Evolutionary conservation across 169 alveolate species (phyloP).

Genomic region (Eimeria maxima): DNA sequence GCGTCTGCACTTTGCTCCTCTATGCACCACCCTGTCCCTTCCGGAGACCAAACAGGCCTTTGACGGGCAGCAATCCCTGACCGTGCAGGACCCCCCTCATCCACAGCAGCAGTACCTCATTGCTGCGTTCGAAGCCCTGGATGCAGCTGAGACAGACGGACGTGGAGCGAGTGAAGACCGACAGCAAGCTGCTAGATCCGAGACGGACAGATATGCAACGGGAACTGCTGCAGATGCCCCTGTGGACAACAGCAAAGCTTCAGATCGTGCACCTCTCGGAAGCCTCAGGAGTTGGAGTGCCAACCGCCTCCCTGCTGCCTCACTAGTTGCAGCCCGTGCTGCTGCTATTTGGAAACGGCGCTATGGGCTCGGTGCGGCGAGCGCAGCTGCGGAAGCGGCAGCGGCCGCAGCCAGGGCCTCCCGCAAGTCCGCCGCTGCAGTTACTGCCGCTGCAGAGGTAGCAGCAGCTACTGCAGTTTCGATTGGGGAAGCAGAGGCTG

Average conservation of each 20-base stretch:
- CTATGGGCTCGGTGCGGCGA: conserved; percentile 20
- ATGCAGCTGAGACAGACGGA: conserved; percentile 46
- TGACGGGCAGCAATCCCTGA: conserved; percentile 7
- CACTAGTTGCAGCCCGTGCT: conserved; percentile 54
- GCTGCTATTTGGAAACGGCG: conserved; percentile 64
- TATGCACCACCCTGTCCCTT: background rate
- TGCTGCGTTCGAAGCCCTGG: conserved; percentile 70
- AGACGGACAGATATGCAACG: background rate
- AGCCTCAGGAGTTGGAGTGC: conserved; percentile 63
- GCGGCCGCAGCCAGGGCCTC: conserved; percentile 44
- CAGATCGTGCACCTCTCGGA: conserved; percentile 16
- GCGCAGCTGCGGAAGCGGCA: conserved; percentile 36
- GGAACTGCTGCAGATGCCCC: background rate
- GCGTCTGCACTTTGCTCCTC: conserved; percentile 32
- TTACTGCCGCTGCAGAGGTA: conserved; percentile 6
- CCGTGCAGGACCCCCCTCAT: background rate
- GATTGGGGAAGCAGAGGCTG: conserved; percentile 52
- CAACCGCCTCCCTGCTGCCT: conserved; percentile 15
- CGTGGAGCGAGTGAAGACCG: background rate
- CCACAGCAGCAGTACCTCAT: conserved; percentile 63
- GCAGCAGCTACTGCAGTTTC: conserved; percentile 64
- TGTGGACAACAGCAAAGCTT: background rate
- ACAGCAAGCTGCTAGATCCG: background rate
- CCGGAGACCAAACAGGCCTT: background rate
- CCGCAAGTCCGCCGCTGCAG: conserved; percentile 39